Percentiles rank a stretch among this genome's conserved stretches.
Evolutionary conservation across 1,139 yeast genomes (phyloP).

Genomic region (Protomyces gravidus): DNA sequence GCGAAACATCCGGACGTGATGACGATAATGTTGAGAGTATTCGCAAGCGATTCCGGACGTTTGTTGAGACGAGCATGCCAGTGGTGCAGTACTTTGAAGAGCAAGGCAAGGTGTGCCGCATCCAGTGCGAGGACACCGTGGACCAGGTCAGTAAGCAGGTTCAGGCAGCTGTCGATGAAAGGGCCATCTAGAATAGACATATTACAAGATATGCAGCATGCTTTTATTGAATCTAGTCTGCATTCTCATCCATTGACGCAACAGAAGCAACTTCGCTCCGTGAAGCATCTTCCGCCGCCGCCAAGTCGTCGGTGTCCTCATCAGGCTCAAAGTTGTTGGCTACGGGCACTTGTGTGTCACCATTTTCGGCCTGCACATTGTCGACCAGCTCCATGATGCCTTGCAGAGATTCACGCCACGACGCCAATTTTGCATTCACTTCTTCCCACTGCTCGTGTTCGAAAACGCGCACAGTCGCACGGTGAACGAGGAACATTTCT

Average conservation of each 20-base stretch:
- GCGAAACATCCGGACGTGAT: conserved; percentile 87
- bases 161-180: conserved; percentile 53
- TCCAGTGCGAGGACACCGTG: conserved; percentile 73
- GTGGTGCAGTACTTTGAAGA: conserved; percentile 79
- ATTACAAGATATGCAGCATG: background rate
- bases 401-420: conserved; percentile 43
- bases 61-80: conserved; percentile 88
- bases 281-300: conserved; percentile 32
- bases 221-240: conserved; percentile 3
- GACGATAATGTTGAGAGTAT: conserved; percentile 92
- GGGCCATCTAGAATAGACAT: background rate
- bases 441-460: conserved; percentile 44
- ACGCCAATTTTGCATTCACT: conserved; percentile 40
- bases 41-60: conserved; percentile 79
- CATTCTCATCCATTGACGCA: conserved; percentile 15
- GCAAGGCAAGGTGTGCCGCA: conserved; percentile 70
- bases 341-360: background rate
- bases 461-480: conserved; percentile 43
- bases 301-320: conserved; percentile 8
- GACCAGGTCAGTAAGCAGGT: conserved; percentile 75
- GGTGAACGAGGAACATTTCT: conserved; percentile 43
- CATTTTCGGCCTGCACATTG: conserved; percentile 19
- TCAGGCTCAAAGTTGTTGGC: background rate
- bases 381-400: conserved; percentile 40
- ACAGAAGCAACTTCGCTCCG: conserved; percentile 9